Base-by-base conservation (phyloP, 1,284 basidiomycete genomes). In the Leccinum subrobustum region DNA sequence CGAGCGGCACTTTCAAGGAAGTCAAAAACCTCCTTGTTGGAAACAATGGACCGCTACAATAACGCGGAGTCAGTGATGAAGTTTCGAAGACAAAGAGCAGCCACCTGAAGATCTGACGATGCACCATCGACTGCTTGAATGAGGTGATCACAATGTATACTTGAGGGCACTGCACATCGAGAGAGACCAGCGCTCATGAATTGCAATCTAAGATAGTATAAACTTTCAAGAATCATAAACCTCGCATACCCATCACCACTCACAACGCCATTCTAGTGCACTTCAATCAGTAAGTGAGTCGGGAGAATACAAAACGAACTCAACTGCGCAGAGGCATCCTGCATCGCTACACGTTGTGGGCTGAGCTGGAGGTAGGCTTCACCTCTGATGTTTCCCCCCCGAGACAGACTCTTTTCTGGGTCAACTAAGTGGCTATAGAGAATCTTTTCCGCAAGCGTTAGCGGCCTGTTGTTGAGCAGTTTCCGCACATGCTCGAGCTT, bases 381-480 rank as follows among this genome's bases (percentile, higher is more conserved):
- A 42, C 96, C 96, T 67, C 96, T 82, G 48, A 95, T 83, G 60
- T 79, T 83, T 23, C 86, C 86, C 54, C 86, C 86, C 56, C 84
- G 81, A 18, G 83, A 83, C 35, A 97, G 77, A 60, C 81, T 87
- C 67, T 87, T 85, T 65, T 89, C 85, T 7, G 95, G 93, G 65
- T 96, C 87, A 66, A 86, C 77, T 58, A 99, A 79, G 78, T 99
- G 97, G 68, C 94, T 90, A 77, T 98, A 99, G 52, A 99, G 82
- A 55, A 99, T 97, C 83, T 99, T 99, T 78, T 99, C 97, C 27
- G 96, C 92, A 16, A 99, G 83, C 1, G 96, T 96, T 61, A 99
- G 79, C 18, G 92, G 92, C 59, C 87, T 79, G 64, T 79, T 75
- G 63, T 83, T 81, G 67, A 98, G 81, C 56, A 92, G 78, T 56